Percentiles rank a stretch among this genome's conserved stretches.
Evolutionary conservation across 768 basidiomycete genomes (phyloP).

Genomic region (Gyrodon lividus): DNA sequence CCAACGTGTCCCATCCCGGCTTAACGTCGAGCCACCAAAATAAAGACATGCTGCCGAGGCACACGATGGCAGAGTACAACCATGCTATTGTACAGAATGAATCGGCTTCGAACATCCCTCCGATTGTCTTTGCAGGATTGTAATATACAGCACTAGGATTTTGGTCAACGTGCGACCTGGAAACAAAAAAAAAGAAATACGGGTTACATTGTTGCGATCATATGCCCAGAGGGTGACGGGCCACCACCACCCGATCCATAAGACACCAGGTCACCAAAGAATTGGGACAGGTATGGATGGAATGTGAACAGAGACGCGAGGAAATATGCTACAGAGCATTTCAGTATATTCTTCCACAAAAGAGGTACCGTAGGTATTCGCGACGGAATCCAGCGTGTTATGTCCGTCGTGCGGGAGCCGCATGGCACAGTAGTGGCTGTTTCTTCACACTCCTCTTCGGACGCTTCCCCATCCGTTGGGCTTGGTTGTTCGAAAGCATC

Average conservation of each 20-base stretch:
- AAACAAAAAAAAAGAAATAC: not conserved
- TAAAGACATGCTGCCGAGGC: slow-evolving; percentile 70
- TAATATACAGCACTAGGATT: slow-evolving; percentile 72
- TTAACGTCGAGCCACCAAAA: slow-evolving; percentile 77
- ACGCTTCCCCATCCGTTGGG: slow-evolving; percentile 12
- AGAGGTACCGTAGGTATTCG: slow-evolving; percentile 43
- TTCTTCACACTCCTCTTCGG: slow-evolving; percentile 15
- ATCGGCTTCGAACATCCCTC: slow-evolving; percentile 91
- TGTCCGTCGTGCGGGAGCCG: slow-evolving; percentile 6
- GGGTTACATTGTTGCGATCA: slow-evolving; percentile 86
- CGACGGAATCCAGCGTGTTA: slow-evolving; percentile 7
- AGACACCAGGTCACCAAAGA: slow-evolving; percentile 61
- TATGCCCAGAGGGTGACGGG: slow-evolving; percentile 82
- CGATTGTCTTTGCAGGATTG: slow-evolving; percentile 91
- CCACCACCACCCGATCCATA: slow-evolving; percentile 43
- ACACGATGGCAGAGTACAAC: slow-evolving; percentile 69
- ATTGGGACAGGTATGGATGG: slow-evolving; percentile 64
- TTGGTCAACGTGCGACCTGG: slow-evolving; percentile 9
- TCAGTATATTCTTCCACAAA: slow-evolving; percentile 72
- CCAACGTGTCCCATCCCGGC: slow-evolving; percentile 71
- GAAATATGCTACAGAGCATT: slow-evolving; percentile 90
- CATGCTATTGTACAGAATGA: slow-evolving; percentile 73
- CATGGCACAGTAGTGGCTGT: slow-evolving; percentile 6
- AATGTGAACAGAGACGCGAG: slow-evolving; percentile 93
- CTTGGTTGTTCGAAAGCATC: not conserved